Evolutionary conservation across 495 filamentous ascomycete species (phyloP).

Genomic region (Podospora comata): DNA sequence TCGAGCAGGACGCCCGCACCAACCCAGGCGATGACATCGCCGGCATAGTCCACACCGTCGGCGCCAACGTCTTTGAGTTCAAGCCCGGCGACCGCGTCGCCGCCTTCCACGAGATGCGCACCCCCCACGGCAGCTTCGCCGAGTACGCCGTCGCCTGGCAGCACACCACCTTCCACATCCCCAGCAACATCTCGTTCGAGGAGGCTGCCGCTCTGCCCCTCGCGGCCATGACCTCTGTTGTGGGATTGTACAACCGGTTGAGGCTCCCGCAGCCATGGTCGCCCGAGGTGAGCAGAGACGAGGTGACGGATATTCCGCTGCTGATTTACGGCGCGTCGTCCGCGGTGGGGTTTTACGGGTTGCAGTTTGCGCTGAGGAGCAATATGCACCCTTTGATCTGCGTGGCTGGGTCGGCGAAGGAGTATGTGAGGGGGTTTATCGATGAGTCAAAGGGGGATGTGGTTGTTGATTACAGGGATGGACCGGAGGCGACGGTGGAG

Average conservation of each 20-base stretch:
- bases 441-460: constrained; percentile 63
- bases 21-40: constrained; percentile 75
- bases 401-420: constrained; percentile 58
- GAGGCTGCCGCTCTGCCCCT: constrained; percentile 71
- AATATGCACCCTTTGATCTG: constrained; percentile 74
- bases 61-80: constrained; percentile 59
- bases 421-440: constrained; percentile 59
- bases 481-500: constrained; percentile 52
- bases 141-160: constrained; percentile 66
- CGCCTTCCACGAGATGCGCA: constrained; percentile 60
- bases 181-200: constrained; percentile 62
- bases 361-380: constrained; percentile 63
- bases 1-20: constrained; percentile 12
- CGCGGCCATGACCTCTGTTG: constrained; percentile 68
- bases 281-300: constrained; percentile 36
- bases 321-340: constrained; percentile 63
- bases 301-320: constrained; percentile 39
- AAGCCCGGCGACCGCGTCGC: constrained; percentile 66
- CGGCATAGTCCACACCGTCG: constrained; percentile 62
- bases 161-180: constrained; percentile 68
- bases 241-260: constrained; percentile 59
- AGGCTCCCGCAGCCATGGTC: constrained; percentile 64
- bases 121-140: constrained; percentile 59
- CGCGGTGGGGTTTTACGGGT: constrained; percentile 64
- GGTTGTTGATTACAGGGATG: constrained; percentile 68